These are phyloP conservation scores for Taphrina betulina DNA, from an alignment of 1,139 yeast genomes.

Conservation along the genomic window DNA sequence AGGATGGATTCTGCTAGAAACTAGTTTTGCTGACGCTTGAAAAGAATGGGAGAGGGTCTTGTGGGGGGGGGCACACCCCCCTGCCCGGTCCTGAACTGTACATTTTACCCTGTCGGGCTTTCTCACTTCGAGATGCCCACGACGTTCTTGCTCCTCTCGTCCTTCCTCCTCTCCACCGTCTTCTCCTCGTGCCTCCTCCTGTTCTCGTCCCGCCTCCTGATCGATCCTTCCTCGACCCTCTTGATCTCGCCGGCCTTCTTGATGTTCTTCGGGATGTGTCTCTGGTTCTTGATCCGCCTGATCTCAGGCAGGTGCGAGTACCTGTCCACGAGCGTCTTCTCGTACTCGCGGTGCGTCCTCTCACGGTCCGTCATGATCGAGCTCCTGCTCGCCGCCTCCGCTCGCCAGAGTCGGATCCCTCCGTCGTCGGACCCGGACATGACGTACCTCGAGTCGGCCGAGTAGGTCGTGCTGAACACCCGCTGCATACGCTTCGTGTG, in stretches of 20 bases:
- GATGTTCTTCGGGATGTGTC: constrained; percentile 83
- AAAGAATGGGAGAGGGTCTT: too few relatives aligned
- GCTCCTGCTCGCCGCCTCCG: constrained; percentile 79
- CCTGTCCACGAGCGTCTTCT: constrained; percentile 84
- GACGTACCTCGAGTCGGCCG: constrained; percentile 85
- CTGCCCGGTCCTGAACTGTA: too few relatives aligned
- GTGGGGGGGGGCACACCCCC: too few relatives aligned
- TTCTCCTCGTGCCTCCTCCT: constrained; percentile 70
- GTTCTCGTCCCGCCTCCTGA: constrained; percentile 79
- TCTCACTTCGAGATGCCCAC: constrained; percentile 24
- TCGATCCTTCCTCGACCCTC: constrained; percentile 64
- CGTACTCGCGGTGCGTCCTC: constrained; percentile 82
- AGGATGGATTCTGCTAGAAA: too few relatives aligned
- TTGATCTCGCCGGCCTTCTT: constrained; percentile 89
- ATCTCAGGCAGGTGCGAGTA: constrained; percentile 97
- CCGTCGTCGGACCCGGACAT: constrained; percentile 95
- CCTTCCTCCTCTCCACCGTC: constrained; percentile 46
- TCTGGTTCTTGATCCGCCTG: constrained; percentile 80
- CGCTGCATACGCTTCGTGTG: constrained; percentile 98
- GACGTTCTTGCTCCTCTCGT: constrained; percentile 25
- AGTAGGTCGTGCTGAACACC: constrained; percentile 74
- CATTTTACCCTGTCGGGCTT: too few relatives aligned
- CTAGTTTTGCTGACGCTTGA: too few relatives aligned
- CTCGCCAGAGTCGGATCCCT: constrained; percentile 88
- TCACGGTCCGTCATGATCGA: constrained; percentile 77